Conservation (phyloP, 257 asterid genomes). For the Penstemon eatonii region DNA sequence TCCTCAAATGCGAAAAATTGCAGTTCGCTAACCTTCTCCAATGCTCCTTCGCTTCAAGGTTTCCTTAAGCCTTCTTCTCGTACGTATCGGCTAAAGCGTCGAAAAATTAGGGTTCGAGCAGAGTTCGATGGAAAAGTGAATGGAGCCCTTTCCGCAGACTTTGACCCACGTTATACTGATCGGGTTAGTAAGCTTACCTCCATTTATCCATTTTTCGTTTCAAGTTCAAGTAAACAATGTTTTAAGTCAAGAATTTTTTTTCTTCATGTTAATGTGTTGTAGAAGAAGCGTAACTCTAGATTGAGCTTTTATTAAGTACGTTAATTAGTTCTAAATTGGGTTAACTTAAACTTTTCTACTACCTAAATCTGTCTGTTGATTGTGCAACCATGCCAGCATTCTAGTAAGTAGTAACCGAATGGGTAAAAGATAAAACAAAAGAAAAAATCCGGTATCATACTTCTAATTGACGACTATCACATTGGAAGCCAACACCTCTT, state of each 20-base stretch:
- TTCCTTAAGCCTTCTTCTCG: constrained; percentile 28
- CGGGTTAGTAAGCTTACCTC: constrained; percentile 54
- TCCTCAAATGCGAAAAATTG: constrained; percentile 31
- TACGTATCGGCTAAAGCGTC: constrained; percentile 31
- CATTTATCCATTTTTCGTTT: constrained; percentile 1
- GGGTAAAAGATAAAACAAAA: no score
- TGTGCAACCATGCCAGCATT: no score
- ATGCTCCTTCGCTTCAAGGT: constrained; percentile 37
- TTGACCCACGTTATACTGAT: constrained; percentile 79
- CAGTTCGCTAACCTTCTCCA: constrained; percentile 28
- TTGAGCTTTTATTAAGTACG: not conserved
- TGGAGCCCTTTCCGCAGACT: constrained; percentile 72
- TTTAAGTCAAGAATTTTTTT: not conserved
- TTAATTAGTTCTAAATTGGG: constrained; percentile 11
- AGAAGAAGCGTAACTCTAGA: constrained; percentile 4
- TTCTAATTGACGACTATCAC: no score
- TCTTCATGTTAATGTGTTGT: constrained; percentile 1
- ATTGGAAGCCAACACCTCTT: no score
- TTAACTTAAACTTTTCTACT: not conserved
- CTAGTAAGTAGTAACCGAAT: no score
- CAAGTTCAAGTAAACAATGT: no score
- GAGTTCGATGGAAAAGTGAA: constrained; percentile 67
- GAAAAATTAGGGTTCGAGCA: constrained; percentile 64
- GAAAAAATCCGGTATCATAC: no score
- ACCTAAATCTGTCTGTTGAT: no score